These are phyloP conservation scores for Penicillium robsamsonii DNA, from an alignment of 495 filamentous ascomycete species.

Conservation along the genomic window DNA sequence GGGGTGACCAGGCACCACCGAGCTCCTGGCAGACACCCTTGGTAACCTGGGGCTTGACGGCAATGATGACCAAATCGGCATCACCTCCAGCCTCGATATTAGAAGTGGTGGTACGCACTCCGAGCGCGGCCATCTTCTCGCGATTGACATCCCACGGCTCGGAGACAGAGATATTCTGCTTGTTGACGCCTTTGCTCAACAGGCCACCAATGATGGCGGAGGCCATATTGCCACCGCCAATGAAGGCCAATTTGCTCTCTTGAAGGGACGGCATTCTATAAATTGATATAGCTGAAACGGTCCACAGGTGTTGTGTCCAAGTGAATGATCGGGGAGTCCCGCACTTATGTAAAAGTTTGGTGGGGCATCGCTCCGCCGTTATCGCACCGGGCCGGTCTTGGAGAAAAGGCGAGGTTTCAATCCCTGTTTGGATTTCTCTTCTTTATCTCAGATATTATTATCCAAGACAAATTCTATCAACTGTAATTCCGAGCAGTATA, in stretches of 20 bases:
- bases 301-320: not conserved
- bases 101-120: constrained; percentile 77
- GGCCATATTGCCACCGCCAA: constrained; percentile 48
- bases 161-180: constrained; percentile 56
- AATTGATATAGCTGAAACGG: constrained; percentile 1
- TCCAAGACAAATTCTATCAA: too few relatives aligned
- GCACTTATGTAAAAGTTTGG: constrained; percentile 13
- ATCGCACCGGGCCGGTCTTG: constrained; percentile 6
- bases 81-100: constrained; percentile 89
- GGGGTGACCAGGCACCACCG: constrained; percentile 75
- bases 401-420: not conserved
- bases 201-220: constrained; percentile 46
- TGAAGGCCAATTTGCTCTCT: constrained; percentile 43
- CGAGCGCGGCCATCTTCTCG: constrained; percentile 86
- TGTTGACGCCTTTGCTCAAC: constrained; percentile 30
- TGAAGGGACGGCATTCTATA: constrained; percentile 37
- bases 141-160: constrained; percentile 82
- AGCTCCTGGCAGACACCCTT: constrained; percentile 92
- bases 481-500: too few relatives aligned
- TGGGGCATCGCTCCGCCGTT: constrained; percentile 2
- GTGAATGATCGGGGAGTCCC: not conserved
- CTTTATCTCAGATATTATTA: too few relatives aligned
- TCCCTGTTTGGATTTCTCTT: not conserved
- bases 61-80: constrained; percentile 82
- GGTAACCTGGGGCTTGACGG: constrained; percentile 70